Evolutionary conservation across 192 early-diverging fungal genomes (phyloP), one percentile per base, ranked within the genome.

Genomic region (Rhizophagus clarus): DNA sequence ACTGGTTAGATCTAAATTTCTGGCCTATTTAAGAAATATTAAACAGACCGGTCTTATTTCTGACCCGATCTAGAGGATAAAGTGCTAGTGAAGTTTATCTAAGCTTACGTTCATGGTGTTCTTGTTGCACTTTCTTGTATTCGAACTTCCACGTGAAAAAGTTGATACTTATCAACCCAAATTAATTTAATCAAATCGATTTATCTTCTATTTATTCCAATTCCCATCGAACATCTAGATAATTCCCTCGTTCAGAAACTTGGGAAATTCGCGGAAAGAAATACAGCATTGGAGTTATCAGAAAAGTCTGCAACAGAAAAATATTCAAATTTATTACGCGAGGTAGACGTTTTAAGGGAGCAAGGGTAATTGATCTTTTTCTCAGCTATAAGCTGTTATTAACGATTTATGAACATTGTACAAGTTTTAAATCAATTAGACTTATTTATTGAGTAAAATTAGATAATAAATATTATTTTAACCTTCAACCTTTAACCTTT

Each of bases 241-340:
- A 88, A 85, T 79, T 80, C 81, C 37, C 82, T 88, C 26, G 87
- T 85, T 31, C 76, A 88, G 42, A 84, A 84, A 74, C 66, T 85
- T 17, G 82, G 72, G 14, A 82, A 78, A 56, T 84, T 80, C 79
- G 84, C 79, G 7, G 84, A 85, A 45, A 83, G 82, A 60, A 88
- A 84, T 77, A 80, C 79, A 29, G 81, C 79, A 61, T 79, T 88
- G n/a, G 85, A 85, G 60, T 68, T 72, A 10, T 77, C 71, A 28
- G 80, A 82, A 9, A 79, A 73, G 28, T 67, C 67, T 24, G 61
- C 81, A 51, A 86, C 82, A 45, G 82, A 86, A 31, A 71, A 81
- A 17, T 45, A 83, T 51, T 82, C 80, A 31, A 84, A 79, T 28
- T 81, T 88, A 83, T 74, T 79, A 24, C 79, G 77, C 20, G 83